Percentiles rank a stretch among this genome's conserved stretches.
Evolutionary conservation across 306 rosid species (phyloP).

Genomic region (Biancaea sappan): DNA sequence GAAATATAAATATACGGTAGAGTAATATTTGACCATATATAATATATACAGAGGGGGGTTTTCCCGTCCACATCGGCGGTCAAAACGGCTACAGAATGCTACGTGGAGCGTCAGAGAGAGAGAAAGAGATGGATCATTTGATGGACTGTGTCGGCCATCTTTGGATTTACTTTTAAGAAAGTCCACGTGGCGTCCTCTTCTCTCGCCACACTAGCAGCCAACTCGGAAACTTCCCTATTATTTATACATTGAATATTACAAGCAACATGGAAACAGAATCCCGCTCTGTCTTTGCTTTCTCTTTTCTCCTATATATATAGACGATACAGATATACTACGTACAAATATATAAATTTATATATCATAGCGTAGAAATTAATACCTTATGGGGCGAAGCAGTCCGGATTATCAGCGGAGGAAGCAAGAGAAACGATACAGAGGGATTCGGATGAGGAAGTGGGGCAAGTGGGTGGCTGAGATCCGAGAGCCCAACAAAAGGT

Average conservation of each 20-base stretch:
- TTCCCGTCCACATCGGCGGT: constrained; percentile 16
- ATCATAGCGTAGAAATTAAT: too few species aligned
- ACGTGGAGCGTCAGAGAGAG: neutral
- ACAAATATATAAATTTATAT: too few species aligned
- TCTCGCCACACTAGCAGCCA: constrained; percentile 38
- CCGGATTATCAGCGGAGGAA: too few species aligned
- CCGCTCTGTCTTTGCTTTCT: neutral
- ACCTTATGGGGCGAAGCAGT: too few species aligned
- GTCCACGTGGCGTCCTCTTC: constrained; percentile 62
- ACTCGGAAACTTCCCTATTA: constrained; percentile 37
- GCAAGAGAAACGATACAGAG: constrained; percentile 71
- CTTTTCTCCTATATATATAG: too few species aligned
- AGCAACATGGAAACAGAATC: neutral
- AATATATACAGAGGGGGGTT: too few species aligned
- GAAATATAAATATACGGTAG: neutral
- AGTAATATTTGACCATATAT: too few species aligned
- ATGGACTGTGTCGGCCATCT: constrained; percentile 78
- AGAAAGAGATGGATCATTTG: constrained; percentile 38
- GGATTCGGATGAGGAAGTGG: constrained; percentile 99
- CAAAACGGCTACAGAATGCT: neutral
- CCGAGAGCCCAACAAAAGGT: constrained; percentile 87
- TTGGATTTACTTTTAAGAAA: constrained; percentile 48
- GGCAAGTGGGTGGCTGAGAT: constrained; percentile 99
- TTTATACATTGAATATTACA: too few species aligned
- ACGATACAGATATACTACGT: too few species aligned